Conservation (phyloP, 108 stramenopile species). For the Skeletonema marinoi region DNA sequence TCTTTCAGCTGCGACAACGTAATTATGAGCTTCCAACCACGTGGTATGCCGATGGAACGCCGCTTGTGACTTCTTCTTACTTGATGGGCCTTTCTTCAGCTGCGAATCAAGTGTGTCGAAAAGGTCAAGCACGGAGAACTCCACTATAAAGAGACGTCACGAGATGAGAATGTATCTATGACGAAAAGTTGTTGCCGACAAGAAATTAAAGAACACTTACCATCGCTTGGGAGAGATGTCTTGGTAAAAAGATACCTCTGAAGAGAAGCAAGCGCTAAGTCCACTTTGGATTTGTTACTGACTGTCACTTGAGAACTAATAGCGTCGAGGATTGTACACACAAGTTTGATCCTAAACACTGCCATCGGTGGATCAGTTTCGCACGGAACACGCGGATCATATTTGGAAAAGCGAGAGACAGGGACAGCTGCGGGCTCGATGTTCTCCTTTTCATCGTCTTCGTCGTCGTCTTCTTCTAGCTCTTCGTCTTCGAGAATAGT, state of each 20-base stretch:
- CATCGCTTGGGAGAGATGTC: conserved; percentile 82
- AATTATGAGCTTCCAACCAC: conserved; percentile 89
- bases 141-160: conserved; percentile 40
- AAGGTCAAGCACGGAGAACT: conserved; percentile 90
- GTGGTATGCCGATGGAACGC: conserved; percentile 64
- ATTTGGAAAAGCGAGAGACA: conserved; percentile 73
- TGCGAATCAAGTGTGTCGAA: conserved; percentile 90
- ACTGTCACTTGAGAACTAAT: conserved; percentile 64
- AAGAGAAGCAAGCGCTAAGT: conserved; percentile 77
- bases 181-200: not conserved
- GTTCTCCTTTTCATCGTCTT: conserved; percentile 39
- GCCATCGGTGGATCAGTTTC: conserved; percentile 84
- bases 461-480: conserved; percentile 58
- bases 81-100: conserved; percentile 53
- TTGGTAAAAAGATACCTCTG: conserved; percentile 96
- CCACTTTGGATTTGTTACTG: conserved; percentile 64
- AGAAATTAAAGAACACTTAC: conserved; percentile 15
- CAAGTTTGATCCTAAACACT: conserved; percentile 84
- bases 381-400: conserved; percentile 90
- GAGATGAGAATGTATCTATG: not conserved
- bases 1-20: conserved; percentile 69
- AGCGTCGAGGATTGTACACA: conserved; percentile 85
- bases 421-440: conserved; percentile 49
- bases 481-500: conserved; percentile 88
- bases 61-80: conserved; percentile 12